Percentiles rank a stretch among this genome's conserved stretches.
These are phyloP conservation scores for Penicillium parvum DNA, from an alignment of 495 filamentous ascomycete genomes.

Conservation along the genomic window DNA sequence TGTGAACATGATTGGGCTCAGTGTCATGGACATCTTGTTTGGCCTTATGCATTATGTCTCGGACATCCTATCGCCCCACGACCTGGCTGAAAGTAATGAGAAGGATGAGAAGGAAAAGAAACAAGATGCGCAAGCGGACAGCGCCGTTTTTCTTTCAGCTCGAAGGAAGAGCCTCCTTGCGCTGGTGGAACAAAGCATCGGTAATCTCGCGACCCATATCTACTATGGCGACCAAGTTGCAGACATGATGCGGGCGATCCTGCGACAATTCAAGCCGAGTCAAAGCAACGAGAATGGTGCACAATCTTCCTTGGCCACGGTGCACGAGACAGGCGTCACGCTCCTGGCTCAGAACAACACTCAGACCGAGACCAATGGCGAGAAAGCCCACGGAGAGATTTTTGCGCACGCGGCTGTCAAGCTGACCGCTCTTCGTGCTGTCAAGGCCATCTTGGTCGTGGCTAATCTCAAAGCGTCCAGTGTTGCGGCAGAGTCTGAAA, in stretches of 20 bases:
- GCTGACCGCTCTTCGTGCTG: slow-evolving; percentile 68
- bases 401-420: slow-evolving; percentile 73
- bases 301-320: slow-evolving; percentile 35
- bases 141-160: slow-evolving; percentile 33
- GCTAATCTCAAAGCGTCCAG: slow-evolving; percentile 63
- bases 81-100: slow-evolving; percentile 28
- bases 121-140: too few species aligned
- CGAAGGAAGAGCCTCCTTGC: slow-evolving; percentile 53
- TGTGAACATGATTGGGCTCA: slow-evolving; percentile 88
- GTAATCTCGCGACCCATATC: slow-evolving; percentile 81
- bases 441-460: slow-evolving; percentile 74
- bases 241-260: slow-evolving; percentile 80
- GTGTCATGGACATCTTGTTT: slow-evolving; percentile 85
- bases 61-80: slow-evolving; percentile 61
- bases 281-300: slow-evolving; percentile 34
- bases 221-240: slow-evolving; percentile 93
- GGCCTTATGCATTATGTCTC: slow-evolving; percentile 77
- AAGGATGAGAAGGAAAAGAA: slow-evolving; percentile 19
- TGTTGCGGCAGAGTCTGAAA: slow-evolving; percentile 56
- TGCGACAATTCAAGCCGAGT: slow-evolving; percentile 68
- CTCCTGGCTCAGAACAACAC: slow-evolving; percentile 4
- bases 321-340: slow-evolving; percentile 30
- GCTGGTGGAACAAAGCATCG: slow-evolving; percentile 71
- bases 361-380: slow-evolving; percentile 19
- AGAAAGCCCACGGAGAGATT: slow-evolving; percentile 34